A percentile compares a stretch with the other conserved stretches of the same genome.
Evolutionary conservation across 768 basidiomycete genomes (phyloP).

Genomic region (Hemileccinum impolitum): DNA sequence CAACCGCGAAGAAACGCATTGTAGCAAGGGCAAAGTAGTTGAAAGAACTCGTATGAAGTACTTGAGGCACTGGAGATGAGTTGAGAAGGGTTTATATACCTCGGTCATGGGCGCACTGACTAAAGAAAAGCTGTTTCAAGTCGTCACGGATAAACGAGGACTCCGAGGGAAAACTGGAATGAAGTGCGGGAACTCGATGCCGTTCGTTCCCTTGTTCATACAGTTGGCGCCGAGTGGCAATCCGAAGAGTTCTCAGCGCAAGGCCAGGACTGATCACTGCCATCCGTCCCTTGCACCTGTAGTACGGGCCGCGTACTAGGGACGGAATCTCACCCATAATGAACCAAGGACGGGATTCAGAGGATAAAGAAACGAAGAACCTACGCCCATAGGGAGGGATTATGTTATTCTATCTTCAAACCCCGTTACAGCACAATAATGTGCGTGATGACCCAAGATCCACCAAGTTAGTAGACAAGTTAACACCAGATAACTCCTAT

Average conservation of each 20-base stretch:
- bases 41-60: conserved; percentile 10
- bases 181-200: background rate
- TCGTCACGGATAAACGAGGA: background rate
- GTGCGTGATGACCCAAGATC: too few species aligned
- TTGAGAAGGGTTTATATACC: conserved; percentile 12
- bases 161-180: background rate
- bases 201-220: background rate
- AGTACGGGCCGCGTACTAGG: background rate
- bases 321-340: background rate
- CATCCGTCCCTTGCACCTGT: background rate
- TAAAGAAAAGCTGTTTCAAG: background rate
- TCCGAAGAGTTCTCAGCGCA: too few species aligned
- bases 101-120: background rate
- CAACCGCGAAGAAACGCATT: conserved; percentile 11
- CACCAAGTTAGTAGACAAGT: background rate
- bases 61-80: conserved; percentile 1
- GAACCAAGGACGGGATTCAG: background rate
- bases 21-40: background rate
- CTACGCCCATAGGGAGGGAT: background rate
- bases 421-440: too few species aligned
- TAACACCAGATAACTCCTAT: background rate
- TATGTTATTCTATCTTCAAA: background rate
- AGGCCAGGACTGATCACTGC: background rate
- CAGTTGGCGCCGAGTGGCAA: background rate
- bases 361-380: background rate